Evolutionary conservation across 2,329 filamentous ascomycete genomes (phyloP), one percentile per base, ranked within the genome.

Genomic region (Truncatella angustata): DNA sequence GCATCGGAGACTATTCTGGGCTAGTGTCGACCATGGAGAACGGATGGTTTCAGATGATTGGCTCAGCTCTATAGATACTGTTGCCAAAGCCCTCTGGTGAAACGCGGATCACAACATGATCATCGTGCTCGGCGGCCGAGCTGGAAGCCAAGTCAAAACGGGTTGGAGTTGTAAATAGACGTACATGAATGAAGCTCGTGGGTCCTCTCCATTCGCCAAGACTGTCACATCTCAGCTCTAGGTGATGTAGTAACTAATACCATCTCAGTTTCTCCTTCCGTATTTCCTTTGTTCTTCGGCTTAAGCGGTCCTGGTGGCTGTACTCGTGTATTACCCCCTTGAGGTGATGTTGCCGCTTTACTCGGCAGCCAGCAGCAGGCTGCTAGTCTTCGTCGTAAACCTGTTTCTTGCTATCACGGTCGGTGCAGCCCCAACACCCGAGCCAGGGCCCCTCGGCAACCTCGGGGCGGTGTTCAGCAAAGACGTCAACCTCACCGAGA

Each of bases 31-130:
- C 20, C 30, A 35, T 34, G 18, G n/a, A 10, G 26, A 55, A 52
- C 26, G 32, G 46, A 49, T n/a, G 32, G 46, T 49, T 49, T 49
- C 46, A 49, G 32, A 49, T 49, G 46, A 49, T 49, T 49, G 46
- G 46, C 18, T 35, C 18, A 34, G 16, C 14, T 34, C 21, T n/a
- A n/a, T 43, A 24, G 40, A 16, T 23, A 16, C 21, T 49, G 28
- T 39, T 37, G 20, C 16, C 23, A 16, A 21, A 46, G 44, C 32
- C 34, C 26, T 21, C 18, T 35, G 24, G 40, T 46, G 44, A 46
- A 46, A 46, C 44, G 26, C 44, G 30, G 44, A 46, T 46, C 44
- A 28, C 28, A 28, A 46, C 44, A 46, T 21, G 26, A 24, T 26
- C 21, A 43, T 26, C 23, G 40, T 43, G 20, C 23, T 43, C 16